Percentiles rank a stretch among this genome's conserved stretches.
phyloP scores from a whole-genome alignment of 441 rosid genomes.

The Melastoma candidum region DNA sequence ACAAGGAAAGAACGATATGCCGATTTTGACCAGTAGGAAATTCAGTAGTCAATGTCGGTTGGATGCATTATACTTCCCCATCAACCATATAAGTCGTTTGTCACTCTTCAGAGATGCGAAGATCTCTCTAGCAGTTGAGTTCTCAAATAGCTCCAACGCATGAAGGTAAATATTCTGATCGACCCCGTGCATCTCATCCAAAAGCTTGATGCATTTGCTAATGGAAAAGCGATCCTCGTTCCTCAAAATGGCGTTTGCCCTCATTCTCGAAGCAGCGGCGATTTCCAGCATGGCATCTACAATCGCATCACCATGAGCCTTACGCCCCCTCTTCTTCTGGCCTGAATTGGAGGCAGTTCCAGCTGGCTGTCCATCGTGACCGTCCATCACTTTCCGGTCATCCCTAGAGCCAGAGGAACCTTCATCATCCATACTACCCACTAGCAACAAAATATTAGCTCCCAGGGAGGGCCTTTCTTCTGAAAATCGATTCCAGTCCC shows the following conservation, averaged over 20 bases:
- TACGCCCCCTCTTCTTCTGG: conserved; percentile 56
- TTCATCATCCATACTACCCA: conserved; percentile 39
- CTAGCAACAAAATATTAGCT: background rate
- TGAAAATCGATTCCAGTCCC: too few species aligned
- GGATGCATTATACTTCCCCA: conserved; percentile 44
- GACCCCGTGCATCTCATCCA: conserved; percentile 83
- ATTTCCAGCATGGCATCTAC: conserved; percentile 90
- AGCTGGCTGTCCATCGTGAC: conserved; percentile 34
- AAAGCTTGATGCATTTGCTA: conserved; percentile 70
- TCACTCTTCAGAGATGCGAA: conserved; percentile 68
- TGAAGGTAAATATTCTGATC: conserved; percentile 61
- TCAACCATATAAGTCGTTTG: conserved; percentile 67
- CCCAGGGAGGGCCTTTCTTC: too few species aligned
- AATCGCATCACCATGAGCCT: conserved; percentile 74
- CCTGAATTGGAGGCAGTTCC: conserved; percentile 38
- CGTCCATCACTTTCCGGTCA: conserved; percentile 44
- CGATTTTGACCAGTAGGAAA: too few species aligned
- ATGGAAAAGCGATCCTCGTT: conserved; percentile 68
- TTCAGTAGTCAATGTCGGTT: too few species aligned
- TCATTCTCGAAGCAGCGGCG: conserved; percentile 73
- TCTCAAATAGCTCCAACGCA: conserved; percentile 83
- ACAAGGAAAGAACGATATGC: too few species aligned
- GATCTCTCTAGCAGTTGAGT: conserved; percentile 51
- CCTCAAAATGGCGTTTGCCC: conserved; percentile 61
- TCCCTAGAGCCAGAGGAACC: conserved; percentile 54